These are phyloP conservation scores for Rhododendron vialii DNA, from an alignment of 148 eudicot genomes.

Conservation along the genomic window DNA sequence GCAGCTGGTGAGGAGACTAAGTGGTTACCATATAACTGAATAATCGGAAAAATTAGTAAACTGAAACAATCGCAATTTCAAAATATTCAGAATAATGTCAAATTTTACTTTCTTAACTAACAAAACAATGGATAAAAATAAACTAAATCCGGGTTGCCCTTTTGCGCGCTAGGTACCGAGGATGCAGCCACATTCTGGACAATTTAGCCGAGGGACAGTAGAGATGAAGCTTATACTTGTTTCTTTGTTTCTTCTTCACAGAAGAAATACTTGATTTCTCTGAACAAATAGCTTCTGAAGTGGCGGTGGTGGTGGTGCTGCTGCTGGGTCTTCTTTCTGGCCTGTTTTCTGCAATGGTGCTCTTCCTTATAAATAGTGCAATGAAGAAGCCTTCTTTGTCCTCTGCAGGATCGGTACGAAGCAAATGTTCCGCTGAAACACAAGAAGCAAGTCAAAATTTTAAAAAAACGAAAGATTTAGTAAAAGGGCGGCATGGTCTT, in stretches of 20 bases:
- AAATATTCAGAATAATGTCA: not conserved
- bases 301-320: not conserved
- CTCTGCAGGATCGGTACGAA: constrained; percentile 60
- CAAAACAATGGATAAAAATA: not conserved
- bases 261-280: constrained; percentile 1
- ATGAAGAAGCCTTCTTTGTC: constrained; percentile 98
- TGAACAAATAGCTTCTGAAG: not conserved
- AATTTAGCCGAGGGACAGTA: constrained; percentile 19
- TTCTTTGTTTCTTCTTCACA: constrained; percentile 3
- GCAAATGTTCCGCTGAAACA: constrained; percentile 64
- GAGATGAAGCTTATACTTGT: not conserved
- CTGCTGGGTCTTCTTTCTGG: not conserved
- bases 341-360: not conserved
- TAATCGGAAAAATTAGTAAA: not conserved
- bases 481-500: not conserved
- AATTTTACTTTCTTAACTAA: not conserved
- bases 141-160: not conserved
- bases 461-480: not conserved
- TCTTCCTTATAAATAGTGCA: constrained; percentile 58
- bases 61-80: not conserved
- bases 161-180: not conserved
- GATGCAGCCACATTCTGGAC: constrained; percentile 38
- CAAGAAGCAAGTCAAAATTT: not conserved
- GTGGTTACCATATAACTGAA: not conserved
- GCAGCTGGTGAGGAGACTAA: not conserved